phyloP scores from a whole-genome alignment of 805 yeast species.

The Metschnikowia lachancei region DNA sequence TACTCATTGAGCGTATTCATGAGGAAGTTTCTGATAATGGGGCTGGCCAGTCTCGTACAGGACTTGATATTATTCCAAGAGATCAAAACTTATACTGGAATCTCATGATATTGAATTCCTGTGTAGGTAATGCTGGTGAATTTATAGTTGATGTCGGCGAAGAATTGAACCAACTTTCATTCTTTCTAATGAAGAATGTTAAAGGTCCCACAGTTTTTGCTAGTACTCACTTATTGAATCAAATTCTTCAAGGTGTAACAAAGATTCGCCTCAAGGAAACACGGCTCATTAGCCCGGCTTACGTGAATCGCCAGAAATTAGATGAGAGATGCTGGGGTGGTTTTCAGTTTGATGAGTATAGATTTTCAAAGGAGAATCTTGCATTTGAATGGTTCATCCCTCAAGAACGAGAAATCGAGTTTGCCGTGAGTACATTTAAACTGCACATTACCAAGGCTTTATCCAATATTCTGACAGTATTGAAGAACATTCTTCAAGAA shows the following conservation, averaged over 20 bases:
- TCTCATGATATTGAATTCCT: slow-evolving; percentile 64
- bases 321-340: slow-evolving; percentile 72
- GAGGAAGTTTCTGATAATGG: slow-evolving; percentile 72
- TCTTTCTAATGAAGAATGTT: slow-evolving; percentile 46
- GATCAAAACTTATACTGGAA: slow-evolving; percentile 77
- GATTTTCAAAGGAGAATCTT: slow-evolving; percentile 50
- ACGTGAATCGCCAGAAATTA: slow-evolving; percentile 35
- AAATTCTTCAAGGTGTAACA: slow-evolving; percentile 60
- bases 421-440: slow-evolving; percentile 60
- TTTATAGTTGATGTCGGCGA: slow-evolving; percentile 42
- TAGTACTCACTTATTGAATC: slow-evolving; percentile 63
- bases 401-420: slow-evolving; percentile 47
- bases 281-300: slow-evolving; percentile 50
- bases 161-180: slow-evolving; percentile 48
- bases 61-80: slow-evolving; percentile 65
- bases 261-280: slow-evolving; percentile 57
- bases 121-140: slow-evolving; percentile 64
- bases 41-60: slow-evolving; percentile 73
- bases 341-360: slow-evolving; percentile 52
- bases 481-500: slow-evolving; percentile 21
- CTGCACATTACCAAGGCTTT: slow-evolving; percentile 45
- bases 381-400: slow-evolving; percentile 79
- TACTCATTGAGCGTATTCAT: slow-evolving; percentile 51
- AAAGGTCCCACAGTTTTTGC: slow-evolving; percentile 63
- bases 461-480: slow-evolving; percentile 38